Conservation (phyloP, 495 filamentous ascomycete species). For the Penicillium daleae region DNA sequence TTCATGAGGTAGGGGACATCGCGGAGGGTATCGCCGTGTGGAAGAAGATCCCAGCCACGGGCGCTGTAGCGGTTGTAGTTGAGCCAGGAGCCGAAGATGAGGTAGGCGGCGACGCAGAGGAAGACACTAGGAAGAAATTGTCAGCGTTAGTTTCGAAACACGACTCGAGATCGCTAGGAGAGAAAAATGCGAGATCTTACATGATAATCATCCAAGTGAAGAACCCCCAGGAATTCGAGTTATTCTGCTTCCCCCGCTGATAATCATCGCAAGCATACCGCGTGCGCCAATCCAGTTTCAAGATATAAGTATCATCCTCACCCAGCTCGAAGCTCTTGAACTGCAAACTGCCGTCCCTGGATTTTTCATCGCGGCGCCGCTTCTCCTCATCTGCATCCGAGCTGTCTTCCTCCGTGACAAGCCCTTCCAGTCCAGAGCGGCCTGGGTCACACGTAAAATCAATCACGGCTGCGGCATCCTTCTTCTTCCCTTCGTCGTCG, state of each 20-base stretch:
- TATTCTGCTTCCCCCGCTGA: slow-evolving; percentile 47
- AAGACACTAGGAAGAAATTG: slow-evolving; percentile 61
- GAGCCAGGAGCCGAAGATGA: slow-evolving; percentile 98
- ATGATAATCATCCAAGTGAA: slow-evolving; percentile 98
- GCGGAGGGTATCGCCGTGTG: slow-evolving; percentile 88
- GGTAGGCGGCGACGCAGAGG: slow-evolving; percentile 82
- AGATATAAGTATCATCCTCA: slow-evolving; percentile 53
- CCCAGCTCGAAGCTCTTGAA: slow-evolving; percentile 69
- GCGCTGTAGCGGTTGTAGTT: slow-evolving; percentile 98
- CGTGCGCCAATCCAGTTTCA: slow-evolving; percentile 82
- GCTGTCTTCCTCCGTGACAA: slow-evolving; percentile 41
- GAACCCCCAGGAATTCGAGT: slow-evolving; percentile 74
- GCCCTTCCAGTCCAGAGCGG: slow-evolving; percentile 69
- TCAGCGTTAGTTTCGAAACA: slow-evolving; percentile 1
- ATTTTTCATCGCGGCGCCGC: slow-evolving; percentile 26
- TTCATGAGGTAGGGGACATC: slow-evolving; percentile 91
- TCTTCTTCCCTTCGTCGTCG: slow-evolving; percentile 45
- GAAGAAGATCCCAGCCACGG: slow-evolving; percentile 92
- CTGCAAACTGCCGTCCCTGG: slow-evolving; percentile 60
- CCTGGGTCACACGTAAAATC: slow-evolving; percentile 81
- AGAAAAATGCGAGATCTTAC: slow-evolving; percentile 57
- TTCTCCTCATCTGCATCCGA: slow-evolving; percentile 32
- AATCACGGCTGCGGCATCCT: slow-evolving; percentile 70
- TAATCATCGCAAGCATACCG: slow-evolving; percentile 78
- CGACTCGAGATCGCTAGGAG: background rate